These are phyloP conservation scores for Phytopythium oedochilum DNA, from an alignment of 352 stramenopile species.

Conservation along the genomic window DNA sequence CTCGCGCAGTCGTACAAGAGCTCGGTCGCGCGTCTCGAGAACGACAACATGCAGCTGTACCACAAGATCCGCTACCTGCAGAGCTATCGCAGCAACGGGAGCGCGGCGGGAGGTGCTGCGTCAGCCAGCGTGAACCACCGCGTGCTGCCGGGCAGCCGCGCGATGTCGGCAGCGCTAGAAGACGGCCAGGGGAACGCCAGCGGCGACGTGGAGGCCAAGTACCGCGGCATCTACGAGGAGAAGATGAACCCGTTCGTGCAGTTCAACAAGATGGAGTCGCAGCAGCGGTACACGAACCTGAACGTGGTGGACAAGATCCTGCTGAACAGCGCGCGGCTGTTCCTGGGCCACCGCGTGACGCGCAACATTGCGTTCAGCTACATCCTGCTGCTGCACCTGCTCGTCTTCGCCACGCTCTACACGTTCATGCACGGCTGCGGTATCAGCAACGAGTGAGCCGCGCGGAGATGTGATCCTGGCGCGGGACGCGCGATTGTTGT, in stretches of 20 bases:
- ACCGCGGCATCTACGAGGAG: constrained; percentile 87
- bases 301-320: constrained; percentile 90
- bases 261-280: constrained; percentile 88
- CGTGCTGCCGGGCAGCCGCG: constrained; percentile 11
- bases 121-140: constrained; percentile 5
- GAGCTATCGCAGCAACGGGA: constrained; percentile 39
- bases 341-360: constrained; percentile 78
- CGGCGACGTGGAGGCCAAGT: constrained; percentile 66
- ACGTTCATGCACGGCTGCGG: constrained; percentile 84
- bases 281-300: constrained; percentile 88
- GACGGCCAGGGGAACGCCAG: constrained; percentile 20
- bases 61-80: constrained; percentile 88
- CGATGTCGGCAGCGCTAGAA: constrained; percentile 22
- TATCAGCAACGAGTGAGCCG: constrained; percentile 57
- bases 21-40: constrained; percentile 70
- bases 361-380: constrained; percentile 82
- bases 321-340: constrained; percentile 79
- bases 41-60: constrained; percentile 90
- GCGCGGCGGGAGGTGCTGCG: neutral
- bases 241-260: constrained; percentile 91
- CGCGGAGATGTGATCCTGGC: no score
- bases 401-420: constrained; percentile 84
- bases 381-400: constrained; percentile 81
- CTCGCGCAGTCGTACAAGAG: constrained; percentile 56
- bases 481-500: no score